Base-by-base conservation (phyloP, 2,329 filamentous ascomycete genomes). In the Venturia effusa region DNA sequence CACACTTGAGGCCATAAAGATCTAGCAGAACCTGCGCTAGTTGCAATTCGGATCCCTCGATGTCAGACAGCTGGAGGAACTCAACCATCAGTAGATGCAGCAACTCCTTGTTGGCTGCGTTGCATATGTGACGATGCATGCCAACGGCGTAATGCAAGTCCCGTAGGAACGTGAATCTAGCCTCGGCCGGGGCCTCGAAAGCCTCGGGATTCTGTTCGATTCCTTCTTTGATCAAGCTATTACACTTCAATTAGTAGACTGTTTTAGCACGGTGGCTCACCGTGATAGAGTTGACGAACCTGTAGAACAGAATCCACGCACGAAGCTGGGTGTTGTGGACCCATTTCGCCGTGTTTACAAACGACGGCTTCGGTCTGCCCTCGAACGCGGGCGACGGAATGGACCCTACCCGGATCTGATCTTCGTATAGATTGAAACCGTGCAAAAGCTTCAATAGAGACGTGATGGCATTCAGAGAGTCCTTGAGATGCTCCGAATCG, bases 51-150 rank as follows among this genome's bases (percentile, higher is more conserved):
- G 89, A 92, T 68, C 90, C 90, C 64, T 92, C 87, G 37, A 92
- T 83, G 61, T 88, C 84, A 67, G 86, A 84, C 69, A 93, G 81
- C 60, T 86, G 85, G 32, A 96, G 80, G 57, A 97, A 81, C 71
- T 99, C 94, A 6, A 89, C 83, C 64, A 92, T 93, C 78, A 94
- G 88, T 74, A 97, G 84, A 71, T 92, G 92, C 32, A 97, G 81
- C 75, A 99, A 94, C 22, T 90, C 84, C 71, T 94, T 93, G 72
- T 92, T 90, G 0, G 90, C 90, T 3, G 84, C 81, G 70, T 90
- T 93, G 81, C 92, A 97, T 73, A 88, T 89, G 67, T 88, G 88
- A 66, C 94, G 88, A 15, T 60, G 40, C 61, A 92, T 80, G 2
- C 94, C 94, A 41, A 97, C 78, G 4, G 89, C 88, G 71, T 91